These are phyloP conservation scores for Passiflora organensis DNA, from an alignment of 345 rosid species.

Conservation along the genomic window DNA sequence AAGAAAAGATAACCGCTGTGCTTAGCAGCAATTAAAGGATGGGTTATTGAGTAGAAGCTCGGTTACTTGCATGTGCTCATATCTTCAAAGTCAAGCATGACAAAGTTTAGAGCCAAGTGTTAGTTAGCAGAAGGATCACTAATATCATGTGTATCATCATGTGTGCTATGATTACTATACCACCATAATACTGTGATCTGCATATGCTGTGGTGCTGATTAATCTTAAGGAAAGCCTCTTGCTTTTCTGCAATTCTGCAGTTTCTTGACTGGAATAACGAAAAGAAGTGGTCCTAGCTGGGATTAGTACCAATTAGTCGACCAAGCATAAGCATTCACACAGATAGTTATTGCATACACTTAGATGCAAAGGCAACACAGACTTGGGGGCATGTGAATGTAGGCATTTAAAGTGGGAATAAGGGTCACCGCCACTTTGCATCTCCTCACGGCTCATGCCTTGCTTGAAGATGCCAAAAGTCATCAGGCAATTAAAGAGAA, in stretches of 20 bases:
- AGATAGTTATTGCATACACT: too few species aligned
- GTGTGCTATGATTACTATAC: conserved; percentile 2
- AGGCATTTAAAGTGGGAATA: background rate
- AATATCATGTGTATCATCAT: background rate
- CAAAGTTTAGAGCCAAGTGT: background rate
- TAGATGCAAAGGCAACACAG: conserved; percentile 1
- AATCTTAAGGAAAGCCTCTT: too few species aligned
- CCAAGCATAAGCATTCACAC: too few species aligned
- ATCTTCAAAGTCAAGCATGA: background rate
- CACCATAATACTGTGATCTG: background rate
- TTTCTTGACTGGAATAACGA: background rate
- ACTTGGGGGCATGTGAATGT: background rate
- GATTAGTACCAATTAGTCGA: background rate
- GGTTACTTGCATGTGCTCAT: conserved; percentile 1
- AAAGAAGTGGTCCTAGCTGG: background rate
- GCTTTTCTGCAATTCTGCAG: too few species aligned
- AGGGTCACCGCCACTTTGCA: background rate
- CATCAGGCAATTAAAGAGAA: background rate
- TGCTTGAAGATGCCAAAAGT: conserved; percentile 7
- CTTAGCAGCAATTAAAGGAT: too few species aligned
- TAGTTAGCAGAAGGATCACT: background rate
- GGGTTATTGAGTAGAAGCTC: background rate
- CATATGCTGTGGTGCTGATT: too few species aligned
- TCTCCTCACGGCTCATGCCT: background rate
- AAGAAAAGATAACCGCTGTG: background rate